Conservation (phyloP, 179 eudicot genomes). For the Silene vulgaris region DNA sequence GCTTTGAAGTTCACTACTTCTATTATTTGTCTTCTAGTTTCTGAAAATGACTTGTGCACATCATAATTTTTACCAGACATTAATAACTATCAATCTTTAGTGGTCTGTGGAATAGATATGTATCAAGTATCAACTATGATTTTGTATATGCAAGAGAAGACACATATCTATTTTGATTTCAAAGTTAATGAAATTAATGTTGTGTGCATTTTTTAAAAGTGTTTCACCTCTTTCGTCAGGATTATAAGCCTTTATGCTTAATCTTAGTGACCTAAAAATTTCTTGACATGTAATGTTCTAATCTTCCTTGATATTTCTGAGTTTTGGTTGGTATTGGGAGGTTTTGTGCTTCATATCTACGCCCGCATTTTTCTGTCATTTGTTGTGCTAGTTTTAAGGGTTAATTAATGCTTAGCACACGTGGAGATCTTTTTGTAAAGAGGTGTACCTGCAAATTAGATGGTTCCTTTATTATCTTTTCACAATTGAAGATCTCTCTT, state of each 20-base stretch:
- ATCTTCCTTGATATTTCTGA: too few relatives aligned
- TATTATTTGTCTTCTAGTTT: not conserved
- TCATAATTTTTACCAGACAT: not conserved
- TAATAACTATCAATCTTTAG: not conserved
- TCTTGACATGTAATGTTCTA: too few relatives aligned
- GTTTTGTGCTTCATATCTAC: too few relatives aligned
- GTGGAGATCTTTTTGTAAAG: not conserved
- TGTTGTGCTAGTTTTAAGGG: too few relatives aligned
- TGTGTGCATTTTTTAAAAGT: too few relatives aligned
- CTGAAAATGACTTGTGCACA: conserved; percentile 9
- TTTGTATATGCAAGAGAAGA: conserved; percentile 2
- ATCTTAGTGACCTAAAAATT: too few relatives aligned
- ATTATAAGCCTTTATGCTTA: too few relatives aligned
- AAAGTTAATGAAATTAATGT: too few relatives aligned
- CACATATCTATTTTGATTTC: not conserved
- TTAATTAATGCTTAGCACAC: too few relatives aligned
- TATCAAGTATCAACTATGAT: not conserved
- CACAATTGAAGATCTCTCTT: not conserved
- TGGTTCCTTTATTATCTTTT: not conserved
- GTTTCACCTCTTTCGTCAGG: too few relatives aligned
- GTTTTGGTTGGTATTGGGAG: too few relatives aligned
- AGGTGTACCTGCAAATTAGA: not conserved
- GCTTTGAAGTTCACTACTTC: not conserved
- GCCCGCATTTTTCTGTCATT: too few relatives aligned
- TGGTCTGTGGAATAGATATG: not conserved